These are phyloP conservation scores for Rhynchosporium graminicola DNA, from an alignment of 2,329 filamentous ascomycete species.

Conservation along the genomic window DNA sequence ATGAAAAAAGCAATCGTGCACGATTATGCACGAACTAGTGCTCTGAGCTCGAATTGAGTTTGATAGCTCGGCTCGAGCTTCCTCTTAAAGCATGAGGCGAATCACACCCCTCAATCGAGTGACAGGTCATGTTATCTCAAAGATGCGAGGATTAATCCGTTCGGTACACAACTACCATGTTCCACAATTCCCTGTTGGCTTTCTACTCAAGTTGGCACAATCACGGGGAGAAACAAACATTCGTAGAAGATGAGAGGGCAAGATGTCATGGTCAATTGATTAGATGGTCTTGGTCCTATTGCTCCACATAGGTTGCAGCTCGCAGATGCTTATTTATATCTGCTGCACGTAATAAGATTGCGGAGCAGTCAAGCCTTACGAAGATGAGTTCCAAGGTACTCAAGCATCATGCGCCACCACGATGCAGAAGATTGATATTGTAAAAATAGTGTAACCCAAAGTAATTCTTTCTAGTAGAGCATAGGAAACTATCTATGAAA, in stretches of 20 bases:
- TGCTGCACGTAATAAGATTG: constrained; percentile 3
- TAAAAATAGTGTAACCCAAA: no score
- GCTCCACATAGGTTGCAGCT: background rate
- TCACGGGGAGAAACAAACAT: no score
- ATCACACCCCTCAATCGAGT: background rate
- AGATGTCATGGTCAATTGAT: no score
- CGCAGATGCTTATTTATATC: background rate
- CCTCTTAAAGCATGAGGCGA: background rate
- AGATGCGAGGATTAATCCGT: no score
- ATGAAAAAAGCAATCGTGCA: no score
- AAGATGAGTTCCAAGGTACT: background rate
- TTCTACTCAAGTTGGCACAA: background rate
- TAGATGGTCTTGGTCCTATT: no score
- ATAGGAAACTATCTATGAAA: no score
- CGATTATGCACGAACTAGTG: background rate
- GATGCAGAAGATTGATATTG: background rate
- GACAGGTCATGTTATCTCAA: no score
- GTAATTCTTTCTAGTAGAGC: no score
- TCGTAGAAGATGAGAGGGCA: no score
- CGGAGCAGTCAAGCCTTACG: background rate
- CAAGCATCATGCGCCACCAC: background rate
- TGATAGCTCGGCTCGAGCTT: background rate
- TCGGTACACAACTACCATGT: no score
- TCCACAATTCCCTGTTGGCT: no score
- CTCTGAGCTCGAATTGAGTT: background rate